phyloP scores from a whole-genome alignment of 179 eudicot genomes.

The Silene coronaria region DNA sequence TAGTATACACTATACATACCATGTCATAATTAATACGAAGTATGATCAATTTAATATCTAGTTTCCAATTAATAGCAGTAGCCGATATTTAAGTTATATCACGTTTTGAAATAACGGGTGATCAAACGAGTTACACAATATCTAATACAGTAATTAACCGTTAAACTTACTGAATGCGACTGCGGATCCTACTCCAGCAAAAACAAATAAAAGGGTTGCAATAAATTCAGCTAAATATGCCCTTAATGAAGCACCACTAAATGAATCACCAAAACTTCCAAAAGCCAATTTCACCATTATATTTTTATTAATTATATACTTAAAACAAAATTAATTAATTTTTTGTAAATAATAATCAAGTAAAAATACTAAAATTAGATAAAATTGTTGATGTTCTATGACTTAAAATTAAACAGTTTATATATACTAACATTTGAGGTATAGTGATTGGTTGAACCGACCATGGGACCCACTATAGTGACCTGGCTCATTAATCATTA shows the following conservation, averaged over 20 bases:
- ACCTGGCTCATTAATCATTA: conserved; percentile 22
- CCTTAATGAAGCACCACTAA: conserved; percentile 25
- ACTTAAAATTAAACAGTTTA: conserved; percentile 22
- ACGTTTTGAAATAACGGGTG: too few species aligned
- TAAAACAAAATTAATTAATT: not conserved
- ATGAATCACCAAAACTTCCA: conserved; percentile 34
- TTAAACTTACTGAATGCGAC: conserved; percentile 30
- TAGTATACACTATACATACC: too few species aligned
- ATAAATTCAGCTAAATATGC: conserved; percentile 36
- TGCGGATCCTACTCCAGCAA: conserved; percentile 37
- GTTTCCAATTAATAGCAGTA: too few species aligned
- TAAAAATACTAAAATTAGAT: not conserved
- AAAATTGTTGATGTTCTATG: not conserved
- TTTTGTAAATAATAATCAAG: not conserved
- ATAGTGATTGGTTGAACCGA: conserved; percentile 17
- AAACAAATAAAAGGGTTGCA: conserved; percentile 33
- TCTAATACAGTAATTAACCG: too few species aligned
- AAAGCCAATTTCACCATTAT: conserved; percentile 34
- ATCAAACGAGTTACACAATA: too few species aligned
- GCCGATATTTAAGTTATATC: too few species aligned
- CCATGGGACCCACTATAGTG: conserved; percentile 21
- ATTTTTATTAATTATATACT: not conserved
- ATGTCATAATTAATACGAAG: too few species aligned
- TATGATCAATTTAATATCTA: too few species aligned
- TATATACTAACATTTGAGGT: conserved; percentile 6